phyloP scores from a whole-genome alignment of 2,329 filamentous ascomycete species.

The Sclerotinia glacialis region DNA sequence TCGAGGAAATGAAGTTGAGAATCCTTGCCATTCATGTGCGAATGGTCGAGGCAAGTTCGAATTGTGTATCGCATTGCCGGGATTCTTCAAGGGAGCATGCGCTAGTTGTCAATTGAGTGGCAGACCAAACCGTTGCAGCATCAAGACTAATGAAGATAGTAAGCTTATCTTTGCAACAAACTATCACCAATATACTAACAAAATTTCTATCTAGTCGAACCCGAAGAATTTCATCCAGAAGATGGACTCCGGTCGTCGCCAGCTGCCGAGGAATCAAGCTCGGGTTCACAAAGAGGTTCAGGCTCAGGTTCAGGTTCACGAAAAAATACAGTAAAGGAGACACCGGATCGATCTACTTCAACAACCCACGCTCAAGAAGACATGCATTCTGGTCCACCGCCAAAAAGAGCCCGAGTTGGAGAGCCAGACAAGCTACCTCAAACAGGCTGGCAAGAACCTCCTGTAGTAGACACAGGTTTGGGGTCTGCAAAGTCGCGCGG shows the following conservation, averaged over 20 bases:
- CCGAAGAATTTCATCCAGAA: conserved; percentile 13
- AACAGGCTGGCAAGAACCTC: conserved; percentile 35
- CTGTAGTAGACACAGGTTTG: conserved; percentile 35
- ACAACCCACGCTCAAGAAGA: conserved; percentile 11
- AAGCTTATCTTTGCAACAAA: conserved; percentile 19
- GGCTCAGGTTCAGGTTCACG: not conserved
- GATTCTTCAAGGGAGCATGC: conserved; percentile 40
- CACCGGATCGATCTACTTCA: conserved; percentile 1
- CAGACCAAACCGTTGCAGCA: conserved; percentile 38
- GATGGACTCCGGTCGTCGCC: conserved; percentile 8
- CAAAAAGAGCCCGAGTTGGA: conserved; percentile 32
- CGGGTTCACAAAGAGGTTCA: not conserved
- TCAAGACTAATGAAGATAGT: conserved; percentile 39
- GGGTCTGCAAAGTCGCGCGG: conserved; percentile 14
- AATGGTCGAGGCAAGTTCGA: conserved; percentile 39
- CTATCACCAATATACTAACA: conserved; percentile 5
- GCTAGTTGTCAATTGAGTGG: conserved; percentile 39
- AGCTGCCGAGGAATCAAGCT: not conserved
- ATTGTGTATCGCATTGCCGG: conserved; percentile 37
- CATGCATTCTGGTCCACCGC: conserved; percentile 19
- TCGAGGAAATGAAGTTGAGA: conserved; percentile 33
- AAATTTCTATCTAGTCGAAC: conserved; percentile 6
- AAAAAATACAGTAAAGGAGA: conserved; percentile 7
- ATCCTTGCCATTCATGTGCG: conserved; percentile 36
- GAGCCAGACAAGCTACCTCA: conserved; percentile 23